These are phyloP conservation scores for Globisporangium paroecandrum DNA, from an alignment of 352 stramenopile species.

Conservation along the genomic window DNA sequence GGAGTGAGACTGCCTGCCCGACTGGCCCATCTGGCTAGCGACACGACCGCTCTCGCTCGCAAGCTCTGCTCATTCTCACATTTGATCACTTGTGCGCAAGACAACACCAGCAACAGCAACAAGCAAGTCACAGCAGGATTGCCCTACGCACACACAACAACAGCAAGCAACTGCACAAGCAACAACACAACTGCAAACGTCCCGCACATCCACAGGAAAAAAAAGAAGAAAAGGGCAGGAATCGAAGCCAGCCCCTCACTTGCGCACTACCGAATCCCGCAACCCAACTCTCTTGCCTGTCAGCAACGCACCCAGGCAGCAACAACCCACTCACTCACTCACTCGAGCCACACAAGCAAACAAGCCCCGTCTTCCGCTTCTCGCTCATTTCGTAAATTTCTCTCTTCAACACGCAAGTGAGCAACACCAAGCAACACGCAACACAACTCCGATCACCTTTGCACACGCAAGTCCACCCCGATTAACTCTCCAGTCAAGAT, in stretches of 20 bases:
- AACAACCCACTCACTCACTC: neutral
- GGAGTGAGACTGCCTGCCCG: neutral
- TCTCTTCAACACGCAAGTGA: conserved; percentile 9
- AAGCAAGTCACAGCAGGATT: neutral
- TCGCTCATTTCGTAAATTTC: conserved; percentile 26
- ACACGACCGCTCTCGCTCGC: neutral
- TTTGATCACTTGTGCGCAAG: conserved; percentile 14
- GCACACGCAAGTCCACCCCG: neutral
- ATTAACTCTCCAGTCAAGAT: conserved; percentile 24
- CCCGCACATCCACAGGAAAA: neutral
- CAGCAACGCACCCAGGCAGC: neutral
- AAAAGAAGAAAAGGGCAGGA: conserved; percentile 13
- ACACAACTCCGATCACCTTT: neutral
- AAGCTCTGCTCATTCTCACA: conserved; percentile 11
- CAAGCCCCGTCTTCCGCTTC: conserved; percentile 10
- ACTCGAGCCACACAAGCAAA: neutral
- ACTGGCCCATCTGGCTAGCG: conserved; percentile 14
- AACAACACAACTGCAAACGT: neutral
- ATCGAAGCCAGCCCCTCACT: conserved; percentile 3
- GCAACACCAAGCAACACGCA: neutral
- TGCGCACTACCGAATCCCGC: neutral
- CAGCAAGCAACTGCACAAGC: neutral
- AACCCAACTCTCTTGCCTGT: neutral
- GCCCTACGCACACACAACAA: neutral
- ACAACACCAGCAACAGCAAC: conserved; percentile 4